phyloP scores from a whole-genome alignment of 2,329 filamentous ascomycete species.

The Neonectria punicea region DNA sequence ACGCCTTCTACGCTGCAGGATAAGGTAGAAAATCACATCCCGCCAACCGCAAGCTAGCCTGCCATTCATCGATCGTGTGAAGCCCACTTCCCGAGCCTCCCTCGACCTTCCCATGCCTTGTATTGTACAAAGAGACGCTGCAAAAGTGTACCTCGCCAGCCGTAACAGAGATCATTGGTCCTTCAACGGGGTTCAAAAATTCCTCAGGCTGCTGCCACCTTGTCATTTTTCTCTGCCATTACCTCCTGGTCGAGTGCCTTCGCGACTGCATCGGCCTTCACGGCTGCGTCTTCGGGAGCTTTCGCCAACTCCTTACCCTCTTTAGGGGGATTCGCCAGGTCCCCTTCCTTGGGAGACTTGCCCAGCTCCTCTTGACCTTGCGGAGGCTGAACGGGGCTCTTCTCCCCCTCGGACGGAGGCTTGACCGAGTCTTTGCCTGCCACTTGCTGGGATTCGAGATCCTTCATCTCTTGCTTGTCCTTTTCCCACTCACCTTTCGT shows the following conservation, averaged over 20 bases:
- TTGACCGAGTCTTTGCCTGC: constrained; percentile 28
- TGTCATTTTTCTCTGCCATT: constrained; percentile 15
- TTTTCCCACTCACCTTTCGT: constrained; percentile 86
- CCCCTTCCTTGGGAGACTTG: constrained; percentile 28
- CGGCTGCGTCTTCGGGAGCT: constrained; percentile 10
- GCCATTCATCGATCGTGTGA: not conserved
- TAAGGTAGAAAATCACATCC: constrained; percentile 5
- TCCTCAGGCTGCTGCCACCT: constrained; percentile 32
- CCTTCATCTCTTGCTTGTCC: constrained; percentile 83
- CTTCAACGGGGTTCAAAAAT: not conserved
- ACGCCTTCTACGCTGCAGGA: constrained; percentile 36
- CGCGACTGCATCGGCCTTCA: constrained; percentile 18
- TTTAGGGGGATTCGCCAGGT: constrained; percentile 26
- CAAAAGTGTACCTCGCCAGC: constrained; percentile 5
- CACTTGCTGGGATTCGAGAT: constrained; percentile 57
- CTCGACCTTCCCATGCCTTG: constrained; percentile 24
- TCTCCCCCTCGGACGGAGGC: constrained; percentile 56
- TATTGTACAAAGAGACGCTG: constrained; percentile 34
- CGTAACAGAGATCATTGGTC: not conserved
- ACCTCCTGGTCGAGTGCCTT: constrained; percentile 15
- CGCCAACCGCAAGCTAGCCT: constrained; percentile 13
- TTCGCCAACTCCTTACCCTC: constrained; percentile 5
- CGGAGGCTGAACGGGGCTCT: not conserved
- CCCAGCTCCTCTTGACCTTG: not conserved
- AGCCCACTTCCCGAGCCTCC: constrained; percentile 2